Base-by-base conservation (phyloP, 441 rosid species). In the Gossypium lobatum region DNA sequence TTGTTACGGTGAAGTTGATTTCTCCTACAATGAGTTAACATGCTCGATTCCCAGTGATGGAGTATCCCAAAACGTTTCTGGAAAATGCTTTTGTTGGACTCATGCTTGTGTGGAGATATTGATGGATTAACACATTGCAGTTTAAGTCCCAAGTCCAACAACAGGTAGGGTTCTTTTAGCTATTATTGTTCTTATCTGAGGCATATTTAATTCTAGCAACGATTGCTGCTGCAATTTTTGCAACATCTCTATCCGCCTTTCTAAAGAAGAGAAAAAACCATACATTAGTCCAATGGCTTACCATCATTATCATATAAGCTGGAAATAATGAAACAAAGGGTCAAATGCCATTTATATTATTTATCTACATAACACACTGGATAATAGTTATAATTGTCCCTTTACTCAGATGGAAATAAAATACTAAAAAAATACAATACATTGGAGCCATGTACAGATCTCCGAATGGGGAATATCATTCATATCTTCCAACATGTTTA, bases 1-100 rank as follows among this genome's bases (percentile, higher is more conserved):
- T 74, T 31, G 98, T 93, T 16, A 93, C 98, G 0, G 98, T 93
- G 82, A 93, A 93, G 77, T 69, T 7, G 93, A 91, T 73, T 86
- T 91, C 79, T 91, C 96, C 14, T 75, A 85, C 77, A 91, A 91
- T 50, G 61, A 78, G 61, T 77, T 91, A 42, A 73, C 82, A 0
- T 93, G 92, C 65, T 70, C 79, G 0, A 61, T 91, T 61, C 93
- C 96, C 21, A 76, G 67, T 2, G 77, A 68, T 72, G 50, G 70
- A 39, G 50, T 76, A 39, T 90, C 87, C 76, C 78, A 61, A 76
- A 83, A 80, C 71, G 84, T 87, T 4, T 76, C 85, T 3, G 77
- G 60, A 39, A 72, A 48, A 39, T 48, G 78, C 85, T 39, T 87
- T 85, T 73, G 25, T 48, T 3, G 90, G 87, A 88, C 64, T n/a